Conservation (phyloP, 1,284 basidiomycete species). For the Irpex rosettiformis region DNA sequence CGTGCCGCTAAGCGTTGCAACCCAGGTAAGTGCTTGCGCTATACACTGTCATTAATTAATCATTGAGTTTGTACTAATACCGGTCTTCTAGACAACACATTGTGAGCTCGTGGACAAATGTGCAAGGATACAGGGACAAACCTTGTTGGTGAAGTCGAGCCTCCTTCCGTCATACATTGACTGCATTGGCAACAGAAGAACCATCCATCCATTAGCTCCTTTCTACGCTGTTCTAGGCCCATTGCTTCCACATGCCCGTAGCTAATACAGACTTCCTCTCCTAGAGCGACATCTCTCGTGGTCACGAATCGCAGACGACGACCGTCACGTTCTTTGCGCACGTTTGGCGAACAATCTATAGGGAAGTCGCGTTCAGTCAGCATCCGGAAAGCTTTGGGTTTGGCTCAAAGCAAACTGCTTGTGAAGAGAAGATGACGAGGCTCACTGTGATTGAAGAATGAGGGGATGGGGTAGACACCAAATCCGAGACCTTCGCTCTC, state of each 20-base stretch:
- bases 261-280: conserved; percentile 30
- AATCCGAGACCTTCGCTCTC: conserved; percentile 66
- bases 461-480: conserved; percentile 54
- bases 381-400: conserved; percentile 5
- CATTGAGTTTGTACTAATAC: background rate
- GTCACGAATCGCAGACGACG: conserved; percentile 49
- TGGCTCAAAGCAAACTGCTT: background rate
- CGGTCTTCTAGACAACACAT: background rate
- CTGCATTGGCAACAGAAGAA: conserved; percentile 29
- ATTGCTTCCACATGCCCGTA: conserved; percentile 30
- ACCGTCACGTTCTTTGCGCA: conserved; percentile 47
- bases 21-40: background rate
- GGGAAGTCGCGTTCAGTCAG: background rate
- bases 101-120: background rate
- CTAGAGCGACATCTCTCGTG: conserved; percentile 23
- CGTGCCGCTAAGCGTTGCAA: background rate
- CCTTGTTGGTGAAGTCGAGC: background rate
- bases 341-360: conserved; percentile 56
- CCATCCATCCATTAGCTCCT: conserved; percentile 29
- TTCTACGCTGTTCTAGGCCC: conserved; percentile 21
- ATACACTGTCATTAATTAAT: background rate
- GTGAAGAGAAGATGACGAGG: conserved; percentile 14
- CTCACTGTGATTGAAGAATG: conserved; percentile 67
- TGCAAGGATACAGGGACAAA: background rate
- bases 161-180: conserved; percentile 22